phyloP scores from a whole-genome alignment of 2,329 filamentous ascomycete species.

The Fusarium newnesense region DNA sequence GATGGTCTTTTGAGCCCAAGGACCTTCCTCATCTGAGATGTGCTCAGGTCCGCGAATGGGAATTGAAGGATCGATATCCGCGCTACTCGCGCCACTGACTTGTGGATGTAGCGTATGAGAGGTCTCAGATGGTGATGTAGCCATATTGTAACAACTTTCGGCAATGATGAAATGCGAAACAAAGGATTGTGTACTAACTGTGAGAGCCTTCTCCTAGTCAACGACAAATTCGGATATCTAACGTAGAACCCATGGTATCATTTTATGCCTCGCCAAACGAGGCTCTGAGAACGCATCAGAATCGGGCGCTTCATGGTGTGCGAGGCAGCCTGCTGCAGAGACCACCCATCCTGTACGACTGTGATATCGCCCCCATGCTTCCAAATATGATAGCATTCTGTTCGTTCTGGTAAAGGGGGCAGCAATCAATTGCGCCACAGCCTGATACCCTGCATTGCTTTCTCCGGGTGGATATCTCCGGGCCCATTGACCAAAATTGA shows the following conservation, averaged over 20 bases:
- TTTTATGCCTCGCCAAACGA: background rate
- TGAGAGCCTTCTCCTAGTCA: background rate
- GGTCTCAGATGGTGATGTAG: accelerated
- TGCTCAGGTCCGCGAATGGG: background rate
- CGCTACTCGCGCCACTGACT: background rate
- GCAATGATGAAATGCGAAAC: background rate
- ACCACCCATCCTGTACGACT: background rate
- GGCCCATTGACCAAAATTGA: background rate
- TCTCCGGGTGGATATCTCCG: too few relatives aligned
- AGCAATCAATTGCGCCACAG: background rate
- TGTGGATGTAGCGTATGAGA: accelerated
- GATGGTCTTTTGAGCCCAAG: background rate
- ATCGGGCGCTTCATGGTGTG: background rate
- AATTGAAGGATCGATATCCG: accelerated
- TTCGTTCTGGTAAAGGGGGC: background rate
- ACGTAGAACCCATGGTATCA: background rate
- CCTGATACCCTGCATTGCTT: background rate
- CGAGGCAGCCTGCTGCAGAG: background rate
- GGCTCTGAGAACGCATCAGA: background rate
- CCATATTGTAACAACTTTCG: background rate
- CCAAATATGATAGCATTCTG: background rate
- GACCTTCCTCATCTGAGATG: accelerated
- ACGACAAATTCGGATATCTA: background rate
- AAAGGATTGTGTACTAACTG: background rate
- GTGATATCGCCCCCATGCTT: background rate